phyloP scores from a whole-genome alignment of 805 yeast species.

The Yarrowia keelungensis region DNA sequence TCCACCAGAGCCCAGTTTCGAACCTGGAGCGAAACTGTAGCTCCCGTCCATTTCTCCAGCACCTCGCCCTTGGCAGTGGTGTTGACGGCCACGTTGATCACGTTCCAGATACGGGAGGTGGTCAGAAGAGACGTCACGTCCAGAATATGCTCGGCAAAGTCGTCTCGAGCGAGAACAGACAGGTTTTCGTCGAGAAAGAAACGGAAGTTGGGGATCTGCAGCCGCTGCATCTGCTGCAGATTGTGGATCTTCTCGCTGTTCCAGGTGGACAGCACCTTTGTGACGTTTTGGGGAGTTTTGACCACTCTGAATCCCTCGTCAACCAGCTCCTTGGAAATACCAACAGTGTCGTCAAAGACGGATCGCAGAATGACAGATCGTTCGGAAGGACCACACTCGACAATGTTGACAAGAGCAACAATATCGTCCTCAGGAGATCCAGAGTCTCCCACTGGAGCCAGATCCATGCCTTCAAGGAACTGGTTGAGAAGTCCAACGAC shows the following conservation, averaged over 20 bases:
- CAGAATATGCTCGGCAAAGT: constrained; percentile 22
- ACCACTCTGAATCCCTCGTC: constrained; percentile 51
- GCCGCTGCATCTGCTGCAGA: constrained; percentile 15
- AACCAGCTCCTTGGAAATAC: constrained; percentile 51
- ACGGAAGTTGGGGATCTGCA: constrained; percentile 43
- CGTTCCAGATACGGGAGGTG: constrained; percentile 51
- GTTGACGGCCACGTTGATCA: constrained; percentile 48
- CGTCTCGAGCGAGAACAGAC: constrained; percentile 17
- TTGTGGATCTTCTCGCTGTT: background rate
- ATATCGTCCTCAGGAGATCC: constrained; percentile 45
- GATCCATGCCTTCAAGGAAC: constrained; percentile 48
- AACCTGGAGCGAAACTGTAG: constrained; percentile 51
- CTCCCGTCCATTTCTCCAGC: constrained; percentile 49
- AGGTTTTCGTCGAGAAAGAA: constrained; percentile 39
- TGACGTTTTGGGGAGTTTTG: constrained; percentile 45
- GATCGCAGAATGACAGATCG: constrained; percentile 46
- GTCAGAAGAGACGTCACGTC: constrained; percentile 42
- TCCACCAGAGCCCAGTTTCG: constrained; percentile 51
- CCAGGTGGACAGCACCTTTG: constrained; percentile 40
- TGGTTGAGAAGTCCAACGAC: constrained; percentile 50
- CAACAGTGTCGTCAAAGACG: constrained; percentile 51
- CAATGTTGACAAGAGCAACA: constrained; percentile 51
- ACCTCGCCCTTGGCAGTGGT: constrained; percentile 45
- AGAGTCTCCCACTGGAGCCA: constrained; percentile 40
- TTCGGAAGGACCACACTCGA: constrained; percentile 48